phyloP scores from a whole-genome alignment of 768 basidiomycete genomes.

The Favolaschia claudopus region DNA sequence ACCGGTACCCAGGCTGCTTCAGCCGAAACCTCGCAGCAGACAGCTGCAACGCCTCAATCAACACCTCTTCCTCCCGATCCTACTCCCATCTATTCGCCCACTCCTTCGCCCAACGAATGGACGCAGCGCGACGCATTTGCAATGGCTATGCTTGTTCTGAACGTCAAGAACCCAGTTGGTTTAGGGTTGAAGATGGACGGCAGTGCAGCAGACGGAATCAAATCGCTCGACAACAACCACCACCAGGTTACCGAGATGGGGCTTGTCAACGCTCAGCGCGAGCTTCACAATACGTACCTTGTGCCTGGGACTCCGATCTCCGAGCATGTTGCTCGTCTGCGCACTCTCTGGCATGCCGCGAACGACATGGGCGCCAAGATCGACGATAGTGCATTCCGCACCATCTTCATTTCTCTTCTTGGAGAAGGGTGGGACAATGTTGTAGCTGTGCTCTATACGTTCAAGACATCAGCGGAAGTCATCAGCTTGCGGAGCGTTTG shows the following conservation, averaged over 20 bases:
- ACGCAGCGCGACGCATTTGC: neutral
- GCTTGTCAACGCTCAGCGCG: neutral
- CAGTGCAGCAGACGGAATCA: conserved; percentile 24
- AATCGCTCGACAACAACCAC: conserved; percentile 19
- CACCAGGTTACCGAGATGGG: conserved; percentile 17
- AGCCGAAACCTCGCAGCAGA: too few species aligned
- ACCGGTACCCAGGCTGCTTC: neutral
- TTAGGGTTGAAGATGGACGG: conserved; percentile 26
- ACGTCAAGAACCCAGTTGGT: conserved; percentile 28
- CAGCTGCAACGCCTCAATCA: neutral
- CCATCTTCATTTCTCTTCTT: conserved; percentile 26
- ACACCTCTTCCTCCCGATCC: neutral
- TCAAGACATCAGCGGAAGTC: neutral
- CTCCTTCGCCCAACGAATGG: neutral
- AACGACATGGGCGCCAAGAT: conserved; percentile 28
- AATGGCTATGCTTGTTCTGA: conserved; percentile 3
- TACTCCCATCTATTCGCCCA: neutral
- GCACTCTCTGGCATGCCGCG: conserved; percentile 21
- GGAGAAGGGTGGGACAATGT: conserved; percentile 28
- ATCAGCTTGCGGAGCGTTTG: conserved; percentile 11
- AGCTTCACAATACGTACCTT: conserved; percentile 9
- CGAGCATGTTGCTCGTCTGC: conserved; percentile 22
- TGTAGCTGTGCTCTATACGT: neutral
- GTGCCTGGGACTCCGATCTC: conserved; percentile 20
- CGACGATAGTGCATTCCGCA: conserved; percentile 21